Percentiles rank a stretch among this genome's conserved stretches.
phyloP scores from a whole-genome alignment of 225 moss, liverwort and hornwort genomes.

The Marchantia polymorpha region DNA sequence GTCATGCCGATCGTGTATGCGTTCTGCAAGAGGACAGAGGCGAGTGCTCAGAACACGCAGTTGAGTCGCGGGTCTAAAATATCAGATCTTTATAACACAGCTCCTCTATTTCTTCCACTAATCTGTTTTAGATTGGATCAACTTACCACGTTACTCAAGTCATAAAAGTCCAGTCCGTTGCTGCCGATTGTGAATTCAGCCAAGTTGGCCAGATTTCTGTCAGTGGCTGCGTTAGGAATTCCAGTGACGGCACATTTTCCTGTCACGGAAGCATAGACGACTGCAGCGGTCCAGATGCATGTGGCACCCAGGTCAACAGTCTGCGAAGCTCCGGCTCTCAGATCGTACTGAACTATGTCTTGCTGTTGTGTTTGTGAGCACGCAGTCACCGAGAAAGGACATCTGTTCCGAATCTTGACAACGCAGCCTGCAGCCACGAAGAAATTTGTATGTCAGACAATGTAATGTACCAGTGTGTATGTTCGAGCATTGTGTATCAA shows the following conservation, averaged over 20 bases:
- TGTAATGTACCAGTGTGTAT: no score
- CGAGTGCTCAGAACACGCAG: background rate
- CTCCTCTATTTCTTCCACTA: background rate
- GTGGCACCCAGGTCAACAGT: slow-evolving; percentile 5
- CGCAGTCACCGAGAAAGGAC: slow-evolving; percentile 12
- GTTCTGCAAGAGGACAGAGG: background rate
- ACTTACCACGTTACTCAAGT: slow-evolving; percentile 29
- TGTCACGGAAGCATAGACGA: slow-evolving; percentile 7
- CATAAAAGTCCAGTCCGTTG: background rate
- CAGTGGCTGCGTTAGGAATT: background rate
- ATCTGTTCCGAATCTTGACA: slow-evolving; percentile 13
- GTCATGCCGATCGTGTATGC: slow-evolving; percentile 5
- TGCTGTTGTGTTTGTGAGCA: background rate
- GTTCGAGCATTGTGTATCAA: no score
- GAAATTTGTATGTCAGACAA: no score
- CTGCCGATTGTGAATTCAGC: slow-evolving; percentile 20
- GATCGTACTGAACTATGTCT: slow-evolving; percentile 10
- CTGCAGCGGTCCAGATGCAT: background rate
- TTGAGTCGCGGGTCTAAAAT: no score
- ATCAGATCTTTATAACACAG: background rate
- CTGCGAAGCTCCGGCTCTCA: background rate
- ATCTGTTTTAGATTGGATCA: background rate
- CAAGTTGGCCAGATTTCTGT: slow-evolving; percentile 23
- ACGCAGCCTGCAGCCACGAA: slow-evolving; percentile 14
- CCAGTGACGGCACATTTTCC: slow-evolving; percentile 17